A percentile compares a stretch with the other conserved stretches of the same genome.
These are phyloP conservation scores for Aspergillus ustus DNA, from an alignment of 2,329 filamentous ascomycete species.

Conservation along the genomic window DNA sequence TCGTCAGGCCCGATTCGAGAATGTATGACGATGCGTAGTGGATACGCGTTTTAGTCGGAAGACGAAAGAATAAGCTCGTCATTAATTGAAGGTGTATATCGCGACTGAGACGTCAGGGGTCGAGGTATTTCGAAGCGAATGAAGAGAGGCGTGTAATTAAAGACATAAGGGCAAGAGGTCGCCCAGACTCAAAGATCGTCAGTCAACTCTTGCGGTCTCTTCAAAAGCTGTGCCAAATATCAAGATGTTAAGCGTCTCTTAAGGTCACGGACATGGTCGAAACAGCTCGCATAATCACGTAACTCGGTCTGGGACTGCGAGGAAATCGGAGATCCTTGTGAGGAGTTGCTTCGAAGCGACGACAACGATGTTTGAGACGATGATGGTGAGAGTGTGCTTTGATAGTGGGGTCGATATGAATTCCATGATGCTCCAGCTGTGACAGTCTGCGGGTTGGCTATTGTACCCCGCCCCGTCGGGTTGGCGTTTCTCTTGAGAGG, in stretches of 20 bases:
- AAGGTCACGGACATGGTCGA: constrained; percentile 74
- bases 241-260: constrained; percentile 45
- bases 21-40: background rate
- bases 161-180: background rate
- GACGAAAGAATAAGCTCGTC: background rate
- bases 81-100: constrained; percentile 10
- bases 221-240: background rate
- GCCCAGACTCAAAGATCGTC: background rate
- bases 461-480: constrained; percentile 35
- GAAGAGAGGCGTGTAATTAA: background rate
- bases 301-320: constrained; percentile 79
- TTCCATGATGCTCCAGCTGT: constrained; percentile 21
- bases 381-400: constrained; percentile 56
- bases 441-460: constrained; percentile 21
- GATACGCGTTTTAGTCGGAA: background rate
- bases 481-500: constrained; percentile 50
- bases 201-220: background rate
- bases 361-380: constrained; percentile 84
- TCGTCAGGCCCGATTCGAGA: constrained; percentile 1
- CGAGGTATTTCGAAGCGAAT: background rate
- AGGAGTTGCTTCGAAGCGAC: constrained; percentile 71
- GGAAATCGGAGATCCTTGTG: constrained; percentile 62
- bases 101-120: background rate
- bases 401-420: constrained; percentile 24
- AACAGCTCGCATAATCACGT: constrained; percentile 82